Percentiles rank a stretch among this genome's conserved stretches.
These are phyloP conservation scores for Ophiorrhiza pumila DNA, from an alignment of 257 asterid genomes.

Conservation along the genomic window DNA sequence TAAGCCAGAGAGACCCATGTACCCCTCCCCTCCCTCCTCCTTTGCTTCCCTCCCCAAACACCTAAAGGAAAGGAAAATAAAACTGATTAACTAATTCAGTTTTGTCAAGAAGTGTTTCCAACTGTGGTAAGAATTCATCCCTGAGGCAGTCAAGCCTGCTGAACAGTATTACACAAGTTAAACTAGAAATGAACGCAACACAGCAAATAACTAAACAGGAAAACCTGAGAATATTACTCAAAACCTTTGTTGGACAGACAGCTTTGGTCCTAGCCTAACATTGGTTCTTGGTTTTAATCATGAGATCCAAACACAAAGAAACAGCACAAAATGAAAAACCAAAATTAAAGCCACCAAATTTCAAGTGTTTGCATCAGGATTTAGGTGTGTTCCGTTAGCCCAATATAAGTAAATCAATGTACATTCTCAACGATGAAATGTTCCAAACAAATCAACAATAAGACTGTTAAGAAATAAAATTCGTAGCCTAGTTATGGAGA, in stretches of 20 bases:
- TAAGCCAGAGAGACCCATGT: not conserved
- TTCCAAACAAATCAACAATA: not conserved
- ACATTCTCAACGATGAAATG: not conserved
- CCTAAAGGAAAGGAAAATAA: not conserved
- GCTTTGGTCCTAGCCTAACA: not conserved
- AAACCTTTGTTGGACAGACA: not conserved
- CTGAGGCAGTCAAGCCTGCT: not conserved
- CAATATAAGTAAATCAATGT: not conserved
- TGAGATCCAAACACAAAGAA: not conserved
- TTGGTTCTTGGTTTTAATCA: not conserved
- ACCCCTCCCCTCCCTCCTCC: not conserved
- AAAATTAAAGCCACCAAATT: not conserved
- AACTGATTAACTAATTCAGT: not conserved
- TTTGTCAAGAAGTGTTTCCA: not conserved
- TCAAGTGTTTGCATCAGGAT: not conserved
- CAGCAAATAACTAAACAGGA: not conserved
- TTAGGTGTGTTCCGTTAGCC: not conserved
- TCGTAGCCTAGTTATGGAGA: not conserved
- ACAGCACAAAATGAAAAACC: not conserved
- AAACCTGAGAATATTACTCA: not conserved
- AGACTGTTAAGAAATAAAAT: not conserved
- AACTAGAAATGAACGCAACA: not conserved
- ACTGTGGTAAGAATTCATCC: not conserved
- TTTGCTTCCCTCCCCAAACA: not conserved
- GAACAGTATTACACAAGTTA: not conserved